These are phyloP conservation scores for Friedmanniomyces simplex DNA, from an alignment of 495 filamentous ascomycete species.

Conservation along the genomic window DNA sequence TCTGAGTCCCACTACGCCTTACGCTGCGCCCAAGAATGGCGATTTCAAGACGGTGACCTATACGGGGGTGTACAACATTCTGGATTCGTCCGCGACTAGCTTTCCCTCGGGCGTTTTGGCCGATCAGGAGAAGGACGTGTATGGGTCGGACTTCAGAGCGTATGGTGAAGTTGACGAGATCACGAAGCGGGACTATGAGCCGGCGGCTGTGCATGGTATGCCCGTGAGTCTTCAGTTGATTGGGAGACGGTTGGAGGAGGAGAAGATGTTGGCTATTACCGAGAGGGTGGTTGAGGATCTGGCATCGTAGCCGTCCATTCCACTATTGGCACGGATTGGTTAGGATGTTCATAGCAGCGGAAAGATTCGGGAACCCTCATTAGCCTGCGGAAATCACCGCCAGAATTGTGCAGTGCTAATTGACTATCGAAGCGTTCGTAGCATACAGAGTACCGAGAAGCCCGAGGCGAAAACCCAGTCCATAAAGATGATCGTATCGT, in stretches of 20 bases:
- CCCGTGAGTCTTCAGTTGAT: slow-evolving; percentile 21
- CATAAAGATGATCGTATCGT: no score
- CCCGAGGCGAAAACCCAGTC: no score
- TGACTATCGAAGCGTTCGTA: no score
- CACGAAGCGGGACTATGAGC: slow-evolving; percentile 7
- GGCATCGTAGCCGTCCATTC: slow-evolving; percentile 1
- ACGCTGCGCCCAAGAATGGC: slow-evolving; percentile 22
- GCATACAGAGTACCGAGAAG: no score
- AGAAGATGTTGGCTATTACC: slow-evolving; percentile 24
- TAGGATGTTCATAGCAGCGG: no score
- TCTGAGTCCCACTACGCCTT: slow-evolving; percentile 29
- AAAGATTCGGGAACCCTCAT: no score
- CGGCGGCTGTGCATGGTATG: slow-evolving; percentile 16
- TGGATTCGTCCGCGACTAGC: slow-evolving; percentile 27
- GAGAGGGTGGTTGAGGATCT: slow-evolving; percentile 18
- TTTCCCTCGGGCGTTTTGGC: slow-evolving; percentile 27
- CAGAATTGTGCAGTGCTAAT: neutral
- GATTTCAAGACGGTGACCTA: slow-evolving; percentile 28
- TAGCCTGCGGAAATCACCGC: no score
- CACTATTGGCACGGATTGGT: no score
- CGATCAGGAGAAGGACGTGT: slow-evolving; percentile 24
- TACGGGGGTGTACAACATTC: slow-evolving; percentile 29
- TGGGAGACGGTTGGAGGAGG: slow-evolving; percentile 18
- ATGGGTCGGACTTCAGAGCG: slow-evolving; percentile 8
- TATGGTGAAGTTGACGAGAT: slow-evolving; percentile 9